Evolutionary conservation across 345 rosid species (phyloP).

Genomic region (Citrus australasica): DNA sequence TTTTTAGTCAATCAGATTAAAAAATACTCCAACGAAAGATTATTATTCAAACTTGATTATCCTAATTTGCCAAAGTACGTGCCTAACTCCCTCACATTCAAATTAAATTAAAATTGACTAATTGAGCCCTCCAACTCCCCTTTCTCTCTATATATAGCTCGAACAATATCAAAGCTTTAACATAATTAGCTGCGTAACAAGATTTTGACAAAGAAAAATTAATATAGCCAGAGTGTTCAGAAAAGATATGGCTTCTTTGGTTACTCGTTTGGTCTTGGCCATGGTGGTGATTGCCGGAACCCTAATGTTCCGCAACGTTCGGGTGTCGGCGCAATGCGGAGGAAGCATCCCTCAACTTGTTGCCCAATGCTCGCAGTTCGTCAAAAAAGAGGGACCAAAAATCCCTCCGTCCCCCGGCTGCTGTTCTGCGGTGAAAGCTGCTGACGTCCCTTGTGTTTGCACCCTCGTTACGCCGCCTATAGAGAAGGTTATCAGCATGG

Average conservation of each 20-base stretch:
- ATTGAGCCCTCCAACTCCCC: neutral
- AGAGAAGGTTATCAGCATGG: conserved; percentile 30
- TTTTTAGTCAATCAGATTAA: neutral
- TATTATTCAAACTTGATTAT: neutral
- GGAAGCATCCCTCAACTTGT: neutral
- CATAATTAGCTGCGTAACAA: neutral
- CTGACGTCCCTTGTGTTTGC: conserved; percentile 33
- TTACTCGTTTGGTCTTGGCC: neutral
- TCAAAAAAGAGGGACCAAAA: neutral
- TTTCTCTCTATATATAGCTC: neutral
- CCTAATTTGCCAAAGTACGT: too few relatives aligned
- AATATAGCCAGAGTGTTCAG: neutral
- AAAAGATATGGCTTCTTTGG: neutral
- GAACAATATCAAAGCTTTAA: neutral
- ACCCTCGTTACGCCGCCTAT: conserved; percentile 21
- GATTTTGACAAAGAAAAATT: neutral
- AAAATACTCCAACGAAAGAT: neutral
- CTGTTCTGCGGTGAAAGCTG: conserved; percentile 19
- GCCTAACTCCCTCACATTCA: neutral
- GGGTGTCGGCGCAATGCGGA: neutral
- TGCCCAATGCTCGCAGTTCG: neutral
- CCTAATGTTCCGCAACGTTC: neutral
- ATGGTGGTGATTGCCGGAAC: neutral
- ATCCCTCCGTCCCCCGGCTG: conserved; percentile 25
- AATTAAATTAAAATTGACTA: neutral